Evolutionary conservation across 257 asterid genomes (phyloP).

Genomic region (Capsicum pubescens): DNA sequence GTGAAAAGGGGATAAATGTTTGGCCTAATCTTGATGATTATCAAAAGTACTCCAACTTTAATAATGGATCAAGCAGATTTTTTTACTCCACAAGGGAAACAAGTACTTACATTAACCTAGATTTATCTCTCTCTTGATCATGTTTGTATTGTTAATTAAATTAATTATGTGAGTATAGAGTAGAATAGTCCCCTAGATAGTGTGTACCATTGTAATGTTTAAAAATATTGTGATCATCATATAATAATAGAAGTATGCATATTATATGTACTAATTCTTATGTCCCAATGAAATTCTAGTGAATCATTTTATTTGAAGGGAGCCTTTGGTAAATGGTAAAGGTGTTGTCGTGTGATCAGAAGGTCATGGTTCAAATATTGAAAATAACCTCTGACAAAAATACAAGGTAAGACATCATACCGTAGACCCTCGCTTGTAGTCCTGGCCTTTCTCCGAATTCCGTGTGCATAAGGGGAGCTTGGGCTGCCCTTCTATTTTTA

Average conservation of each 20-base stretch:
- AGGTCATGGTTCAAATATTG: no score
- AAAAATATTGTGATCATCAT: background rate
- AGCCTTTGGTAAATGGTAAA: no score
- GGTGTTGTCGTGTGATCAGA: no score
- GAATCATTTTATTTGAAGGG: no score
- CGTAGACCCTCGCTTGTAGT: no score
- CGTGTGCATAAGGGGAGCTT: no score
- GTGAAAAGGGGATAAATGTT: background rate
- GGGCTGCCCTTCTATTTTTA: no score
- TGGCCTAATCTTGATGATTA: background rate
- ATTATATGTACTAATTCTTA: no score
- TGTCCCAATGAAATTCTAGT: no score
- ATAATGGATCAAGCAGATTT: background rate
- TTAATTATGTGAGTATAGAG: constrained; percentile 6
- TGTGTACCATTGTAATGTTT: background rate
- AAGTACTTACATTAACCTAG: constrained; percentile 7
- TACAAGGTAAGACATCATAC: no score
- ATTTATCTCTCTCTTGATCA: constrained; percentile 18
- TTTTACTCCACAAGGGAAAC: background rate
- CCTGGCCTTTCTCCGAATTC: no score
- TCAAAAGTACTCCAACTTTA: background rate
- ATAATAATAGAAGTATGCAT: background rate
- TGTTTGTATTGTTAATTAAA: background rate
- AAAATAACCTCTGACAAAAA: no score
- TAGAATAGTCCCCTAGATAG: background rate